These are phyloP conservation scores for Inga oerstediana DNA, from an alignment of 306 rosid species.

Conservation along the genomic window DNA sequence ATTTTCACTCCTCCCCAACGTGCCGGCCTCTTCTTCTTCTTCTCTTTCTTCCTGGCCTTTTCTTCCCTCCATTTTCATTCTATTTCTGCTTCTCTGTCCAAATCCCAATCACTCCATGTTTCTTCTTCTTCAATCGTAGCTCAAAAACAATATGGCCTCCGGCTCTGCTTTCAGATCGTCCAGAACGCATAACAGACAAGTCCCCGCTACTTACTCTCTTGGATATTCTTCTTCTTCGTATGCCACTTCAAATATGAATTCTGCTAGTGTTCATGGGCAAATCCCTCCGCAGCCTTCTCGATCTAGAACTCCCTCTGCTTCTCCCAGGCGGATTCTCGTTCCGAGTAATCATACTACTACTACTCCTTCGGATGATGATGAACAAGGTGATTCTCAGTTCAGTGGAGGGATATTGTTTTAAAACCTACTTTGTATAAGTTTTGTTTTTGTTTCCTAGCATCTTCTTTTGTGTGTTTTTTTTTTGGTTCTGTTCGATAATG, in stretches of 20 bases:
- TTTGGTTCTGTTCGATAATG: not conserved
- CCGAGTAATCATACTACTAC: conserved; percentile 37
- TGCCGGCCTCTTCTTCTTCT: conserved; percentile 23
- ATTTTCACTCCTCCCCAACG: not conserved
- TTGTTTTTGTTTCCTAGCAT: not conserved
- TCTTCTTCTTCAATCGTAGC: not conserved
- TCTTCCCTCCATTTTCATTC: not conserved
- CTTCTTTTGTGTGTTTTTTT: not conserved
- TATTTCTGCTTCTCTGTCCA: not conserved
- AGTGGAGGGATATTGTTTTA: not conserved
- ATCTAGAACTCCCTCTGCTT: conserved; percentile 35
- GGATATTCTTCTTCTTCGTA: not conserved
- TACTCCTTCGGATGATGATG: conserved; percentile 40
- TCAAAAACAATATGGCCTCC: conserved; percentile 31
- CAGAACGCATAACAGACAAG: not conserved
- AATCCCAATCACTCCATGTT: not conserved
- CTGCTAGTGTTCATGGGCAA: conserved; percentile 29
- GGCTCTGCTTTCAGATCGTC: conserved; percentile 28
- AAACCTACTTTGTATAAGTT: not conserved
- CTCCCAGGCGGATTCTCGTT: conserved; percentile 52
- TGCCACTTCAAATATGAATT: conserved; percentile 5
- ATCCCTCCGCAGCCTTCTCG: conserved; percentile 39
- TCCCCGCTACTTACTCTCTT: not conserved
- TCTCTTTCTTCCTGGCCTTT: not conserved
- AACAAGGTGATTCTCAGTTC: conserved; percentile 41